Evolutionary conservation across 495 filamentous ascomycete species (phyloP).

Genomic region (Letharia columbiana): DNA sequence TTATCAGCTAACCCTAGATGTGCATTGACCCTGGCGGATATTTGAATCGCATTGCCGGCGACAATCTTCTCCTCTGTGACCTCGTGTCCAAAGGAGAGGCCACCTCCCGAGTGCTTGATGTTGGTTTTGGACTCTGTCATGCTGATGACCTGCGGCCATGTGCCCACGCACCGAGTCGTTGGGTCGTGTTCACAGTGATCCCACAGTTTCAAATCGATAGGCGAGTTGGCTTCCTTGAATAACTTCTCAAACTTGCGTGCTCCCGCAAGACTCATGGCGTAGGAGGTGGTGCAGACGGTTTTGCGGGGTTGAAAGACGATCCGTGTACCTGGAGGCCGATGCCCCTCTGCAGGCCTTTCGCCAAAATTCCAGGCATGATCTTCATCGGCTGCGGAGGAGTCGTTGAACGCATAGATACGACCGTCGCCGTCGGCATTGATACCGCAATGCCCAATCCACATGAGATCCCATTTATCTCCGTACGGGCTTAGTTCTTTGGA

Average conservation of each 20-base stretch:
- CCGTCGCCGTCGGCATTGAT: conserved; percentile 19
- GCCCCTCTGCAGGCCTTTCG: conserved; percentile 11
- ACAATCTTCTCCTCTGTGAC: conserved; percentile 18
- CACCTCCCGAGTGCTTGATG: conserved; percentile 22
- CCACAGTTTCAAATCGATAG: conserved; percentile 22
- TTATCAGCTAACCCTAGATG: conserved; percentile 9
- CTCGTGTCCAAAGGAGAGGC: conserved; percentile 19
- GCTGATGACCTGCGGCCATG: conserved; percentile 22
- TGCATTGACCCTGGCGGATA: conserved; percentile 20
- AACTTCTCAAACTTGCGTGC: conserved; percentile 19
- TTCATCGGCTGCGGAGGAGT: conserved; percentile 17
- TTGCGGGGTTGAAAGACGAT: conserved; percentile 19
- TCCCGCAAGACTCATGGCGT: conserved; percentile 19
- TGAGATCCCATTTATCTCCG: conserved; percentile 36
- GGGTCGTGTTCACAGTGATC: conserved; percentile 17
- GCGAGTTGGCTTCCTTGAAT: conserved; percentile 19
- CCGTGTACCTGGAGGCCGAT: conserved; percentile 17
- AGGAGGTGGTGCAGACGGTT: conserved; percentile 21
- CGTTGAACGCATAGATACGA: conserved; percentile 23
- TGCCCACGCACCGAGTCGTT: conserved; percentile 16
- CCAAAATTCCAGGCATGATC: conserved; percentile 21
- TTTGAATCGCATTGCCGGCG: conserved; percentile 19
- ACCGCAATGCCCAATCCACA: conserved; percentile 36
- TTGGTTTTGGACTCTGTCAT: conserved; percentile 21
- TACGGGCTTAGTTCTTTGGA: conserved; percentile 28